Evolutionary conservation across 139 green algal genomes (phyloP).

Genomic region (Coelastrella sp.): DNA sequence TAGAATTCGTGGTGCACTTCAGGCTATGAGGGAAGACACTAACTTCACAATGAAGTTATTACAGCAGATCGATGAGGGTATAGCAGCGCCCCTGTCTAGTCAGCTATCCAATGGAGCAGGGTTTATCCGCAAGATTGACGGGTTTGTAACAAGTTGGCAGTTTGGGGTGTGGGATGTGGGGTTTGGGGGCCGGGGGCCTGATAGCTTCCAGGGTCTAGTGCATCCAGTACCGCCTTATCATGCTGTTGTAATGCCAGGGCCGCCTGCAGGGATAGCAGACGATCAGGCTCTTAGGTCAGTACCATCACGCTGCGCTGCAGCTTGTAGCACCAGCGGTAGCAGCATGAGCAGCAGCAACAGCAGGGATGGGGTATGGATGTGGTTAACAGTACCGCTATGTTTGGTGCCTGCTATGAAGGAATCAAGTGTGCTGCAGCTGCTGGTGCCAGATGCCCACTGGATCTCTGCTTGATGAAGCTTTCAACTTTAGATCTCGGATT

Average conservation of each 20-base stretch:
- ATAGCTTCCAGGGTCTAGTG: background rate
- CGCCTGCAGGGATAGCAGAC: background rate
- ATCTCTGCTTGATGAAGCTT: too few species aligned
- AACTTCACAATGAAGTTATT: background rate
- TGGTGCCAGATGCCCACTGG: constrained; percentile 7
- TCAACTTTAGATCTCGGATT: too few species aligned
- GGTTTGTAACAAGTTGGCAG: constrained; percentile 14
- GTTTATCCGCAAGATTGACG: background rate
- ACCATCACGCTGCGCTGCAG: background rate
- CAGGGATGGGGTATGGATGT: background rate
- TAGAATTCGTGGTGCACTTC: background rate
- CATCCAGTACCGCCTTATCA: constrained; percentile 9
- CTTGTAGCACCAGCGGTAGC: background rate
- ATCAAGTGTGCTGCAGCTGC: constrained; percentile 7
- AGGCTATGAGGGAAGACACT: background rate
- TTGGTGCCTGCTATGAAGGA: background rate
- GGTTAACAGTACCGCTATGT: constrained; percentile 5
- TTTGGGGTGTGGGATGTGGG: constrained; percentile 15
- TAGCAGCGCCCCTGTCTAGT: background rate
- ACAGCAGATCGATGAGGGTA: constrained; percentile 6
- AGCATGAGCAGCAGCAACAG: background rate
- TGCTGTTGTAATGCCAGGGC: constrained; percentile 6
- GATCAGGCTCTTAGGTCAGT: background rate
- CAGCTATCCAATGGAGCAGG: background rate
- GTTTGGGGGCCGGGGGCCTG: background rate